phyloP scores from a whole-genome alignment of 495 filamentous ascomycete genomes.

The Podospora didyma region DNA sequence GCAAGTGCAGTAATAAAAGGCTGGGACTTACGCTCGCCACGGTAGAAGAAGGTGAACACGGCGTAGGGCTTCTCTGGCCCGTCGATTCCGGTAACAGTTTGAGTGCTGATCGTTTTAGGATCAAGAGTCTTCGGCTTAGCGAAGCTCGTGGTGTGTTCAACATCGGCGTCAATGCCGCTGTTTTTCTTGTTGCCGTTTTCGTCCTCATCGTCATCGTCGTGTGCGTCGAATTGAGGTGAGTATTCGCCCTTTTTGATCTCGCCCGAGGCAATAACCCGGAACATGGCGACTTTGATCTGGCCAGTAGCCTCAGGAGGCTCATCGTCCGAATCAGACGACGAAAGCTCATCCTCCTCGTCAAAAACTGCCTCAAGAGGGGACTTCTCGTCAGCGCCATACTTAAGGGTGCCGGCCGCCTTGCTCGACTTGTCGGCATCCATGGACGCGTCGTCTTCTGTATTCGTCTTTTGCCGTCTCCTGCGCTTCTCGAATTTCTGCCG shows the following conservation, averaged over 20 bases:
- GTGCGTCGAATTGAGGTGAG: constrained; percentile 94
- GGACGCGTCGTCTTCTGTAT: constrained; percentile 44
- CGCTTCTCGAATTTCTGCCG: constrained; percentile 86
- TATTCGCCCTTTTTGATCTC: constrained; percentile 98
- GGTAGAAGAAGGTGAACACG: constrained; percentile 95
- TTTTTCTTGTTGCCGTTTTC: constrained; percentile 39
- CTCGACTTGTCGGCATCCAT: constrained; percentile 42
- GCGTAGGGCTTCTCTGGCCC: constrained; percentile 92
- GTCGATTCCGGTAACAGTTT: constrained; percentile 98
- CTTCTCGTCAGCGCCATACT: constrained; percentile 70
- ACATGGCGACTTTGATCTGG: constrained; percentile 97
- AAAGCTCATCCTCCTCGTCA: constrained; percentile 67
- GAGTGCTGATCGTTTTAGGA: constrained; percentile 94
- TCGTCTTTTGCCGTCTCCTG: constrained; percentile 59
- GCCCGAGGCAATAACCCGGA: constrained; percentile 89
- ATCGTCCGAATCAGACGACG: constrained; percentile 75
- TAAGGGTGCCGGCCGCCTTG: constrained; percentile 53
- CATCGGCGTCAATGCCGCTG: constrained; percentile 54
- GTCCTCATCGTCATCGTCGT: constrained; percentile 81
- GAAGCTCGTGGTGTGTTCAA: constrained; percentile 98
- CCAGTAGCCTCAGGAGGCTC: constrained; percentile 90
- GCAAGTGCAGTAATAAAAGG: neutral
- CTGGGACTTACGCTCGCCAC: constrained; percentile 77
- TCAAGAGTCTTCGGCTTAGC: constrained; percentile 96
- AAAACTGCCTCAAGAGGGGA: constrained; percentile 70